A percentile compares a stretch with the other conserved stretches of the same genome.
These are phyloP conservation scores for Hamigera avellanea DNA, from an alignment of 495 filamentous ascomycete genomes.

Conservation along the genomic window DNA sequence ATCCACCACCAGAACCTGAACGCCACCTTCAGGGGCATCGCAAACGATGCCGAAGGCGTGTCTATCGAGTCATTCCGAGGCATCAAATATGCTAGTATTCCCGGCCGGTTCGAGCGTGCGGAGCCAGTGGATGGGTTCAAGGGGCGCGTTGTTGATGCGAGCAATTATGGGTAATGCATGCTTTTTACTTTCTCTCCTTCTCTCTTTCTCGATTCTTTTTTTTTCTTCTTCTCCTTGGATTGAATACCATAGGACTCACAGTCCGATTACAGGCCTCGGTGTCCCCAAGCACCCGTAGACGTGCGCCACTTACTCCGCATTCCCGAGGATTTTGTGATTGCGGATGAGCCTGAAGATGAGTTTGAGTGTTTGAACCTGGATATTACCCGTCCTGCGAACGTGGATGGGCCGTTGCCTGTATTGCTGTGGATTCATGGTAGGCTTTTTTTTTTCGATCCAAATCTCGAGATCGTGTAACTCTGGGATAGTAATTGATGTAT, in stretches of 20 bases:
- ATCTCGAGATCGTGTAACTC: background rate
- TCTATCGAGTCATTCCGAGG: constrained; percentile 22
- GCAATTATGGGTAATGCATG: constrained; percentile 20
- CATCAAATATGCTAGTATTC: constrained; percentile 26
- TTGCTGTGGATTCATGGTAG: constrained; percentile 35
- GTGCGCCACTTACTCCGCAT: constrained; percentile 27
- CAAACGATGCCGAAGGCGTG: constrained; percentile 5
- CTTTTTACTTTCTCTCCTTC: background rate
- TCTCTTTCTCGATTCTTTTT: no score
- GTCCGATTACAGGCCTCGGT: constrained; percentile 20
- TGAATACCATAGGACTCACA: no score
- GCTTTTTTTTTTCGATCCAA: background rate
- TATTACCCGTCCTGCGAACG: constrained; percentile 21
- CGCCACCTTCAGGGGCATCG: constrained; percentile 22
- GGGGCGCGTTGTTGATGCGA: constrained; percentile 19
- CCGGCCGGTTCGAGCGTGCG: constrained; percentile 24
- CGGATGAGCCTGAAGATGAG: constrained; percentile 25
- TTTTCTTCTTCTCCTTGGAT: no score
- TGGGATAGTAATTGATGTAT: background rate
- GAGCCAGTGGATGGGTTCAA: constrained; percentile 13
- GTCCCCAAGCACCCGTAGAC: constrained; percentile 25
- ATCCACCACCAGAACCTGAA: constrained; percentile 16
- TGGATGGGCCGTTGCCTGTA: constrained; percentile 17
- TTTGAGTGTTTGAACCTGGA: constrained; percentile 35
- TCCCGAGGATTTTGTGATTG: constrained; percentile 21